Evolutionary conservation across 1,284 basidiomycete genomes (phyloP), one percentile per base, ranked within the genome.

Genomic region (Malassezia brasiliensis): DNA sequence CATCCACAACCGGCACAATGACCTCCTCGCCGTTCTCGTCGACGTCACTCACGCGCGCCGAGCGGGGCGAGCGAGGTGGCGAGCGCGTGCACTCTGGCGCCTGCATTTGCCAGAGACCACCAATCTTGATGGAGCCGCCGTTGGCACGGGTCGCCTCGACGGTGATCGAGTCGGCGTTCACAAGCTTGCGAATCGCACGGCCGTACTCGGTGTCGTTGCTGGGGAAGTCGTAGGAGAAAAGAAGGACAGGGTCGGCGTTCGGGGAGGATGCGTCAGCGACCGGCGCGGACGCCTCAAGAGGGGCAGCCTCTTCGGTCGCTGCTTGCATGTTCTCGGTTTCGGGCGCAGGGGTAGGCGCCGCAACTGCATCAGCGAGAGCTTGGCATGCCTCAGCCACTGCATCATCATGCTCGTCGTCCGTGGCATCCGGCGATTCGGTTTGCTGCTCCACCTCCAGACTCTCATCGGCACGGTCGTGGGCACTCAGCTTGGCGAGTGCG

Each of bases 21-120:
- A 55, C 35, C 28, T 57, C 55, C 5, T 57, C 30, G 34, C 51
- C 55, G 35, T 52, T 28, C 30, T 52, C 55, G 17, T 57, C 55
- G 1, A 48, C 50, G 22, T 57, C 55, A 8, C 55, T 50, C 42
- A 57, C 55, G 25, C 41, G 54, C 17, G 54, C 30, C 5, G 54
- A 52, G 28, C 47, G 50, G 6, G 55, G 45, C 32, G 55, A 57
- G 12, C 44, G 45, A 1, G 49, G 34, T 17, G 48, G 38, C n/a
- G 22, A 10, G 12, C 34, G 14, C 15, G 20, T 19, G 12, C 20
- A 2, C 8, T 30, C n/a, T 1, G 55, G 50, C 5, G 50, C 30
- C 11, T 31, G 14, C 40, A 19, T 41, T 9, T 20, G 1, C 55
- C 55, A 57, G 6, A 57, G 45, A 12, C 55, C 55, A 17, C 39